A percentile compares a stretch with the other conserved stretches of the same genome.
Conservation (phyloP, 768 basidiomycete genomes). For the Imleria badia region DNA sequence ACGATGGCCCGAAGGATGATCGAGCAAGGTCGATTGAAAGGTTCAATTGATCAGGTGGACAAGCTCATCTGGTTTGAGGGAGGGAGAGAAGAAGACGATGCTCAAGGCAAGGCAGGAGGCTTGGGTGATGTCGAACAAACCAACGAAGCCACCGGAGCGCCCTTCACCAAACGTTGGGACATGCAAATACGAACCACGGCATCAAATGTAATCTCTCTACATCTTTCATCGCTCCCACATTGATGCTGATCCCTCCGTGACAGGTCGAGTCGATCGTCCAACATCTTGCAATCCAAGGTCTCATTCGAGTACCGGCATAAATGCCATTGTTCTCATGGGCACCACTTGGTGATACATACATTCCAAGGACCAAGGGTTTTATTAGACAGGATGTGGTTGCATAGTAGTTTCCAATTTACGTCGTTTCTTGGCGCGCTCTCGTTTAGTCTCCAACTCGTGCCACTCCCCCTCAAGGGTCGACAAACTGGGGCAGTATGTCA, state of each 20-base stretch:
- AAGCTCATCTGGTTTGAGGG: slow-evolving; percentile 93
- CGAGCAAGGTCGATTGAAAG: slow-evolving; percentile 91
- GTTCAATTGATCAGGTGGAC: slow-evolving; percentile 94
- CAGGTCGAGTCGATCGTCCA: slow-evolving; percentile 90
- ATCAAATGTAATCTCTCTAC: slow-evolving; percentile 61
- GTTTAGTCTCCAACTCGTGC: slow-evolving; percentile 97
- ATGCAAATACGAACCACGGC: slow-evolving; percentile 87
- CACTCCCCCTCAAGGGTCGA: slow-evolving; percentile 88
- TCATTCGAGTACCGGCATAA: slow-evolving; percentile 43
- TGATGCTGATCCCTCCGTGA: slow-evolving; percentile 1
- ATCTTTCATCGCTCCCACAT: not conserved
- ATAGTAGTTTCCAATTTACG: slow-evolving; percentile 57
- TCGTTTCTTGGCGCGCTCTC: slow-evolving; percentile 81
- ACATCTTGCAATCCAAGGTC: slow-evolving; percentile 67
- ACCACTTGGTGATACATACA: slow-evolving; percentile 10
- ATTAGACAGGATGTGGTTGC: slow-evolving; percentile 38
- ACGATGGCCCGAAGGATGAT: slow-evolving; percentile 99
- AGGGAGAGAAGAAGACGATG: slow-evolving; percentile 82
- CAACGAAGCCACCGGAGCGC: slow-evolving; percentile 83
- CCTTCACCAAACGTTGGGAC: slow-evolving; percentile 96
- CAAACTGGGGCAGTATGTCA: slow-evolving; percentile 47
- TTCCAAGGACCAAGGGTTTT: slow-evolving; percentile 19
- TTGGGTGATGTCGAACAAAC: slow-evolving; percentile 85
- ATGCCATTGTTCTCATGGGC: slow-evolving; percentile 10
- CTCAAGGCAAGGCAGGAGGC: slow-evolving; percentile 93